Base-by-base conservation (phyloP, 176 grass and related monocot genomes). In the Oryza australiensis region DNA sequence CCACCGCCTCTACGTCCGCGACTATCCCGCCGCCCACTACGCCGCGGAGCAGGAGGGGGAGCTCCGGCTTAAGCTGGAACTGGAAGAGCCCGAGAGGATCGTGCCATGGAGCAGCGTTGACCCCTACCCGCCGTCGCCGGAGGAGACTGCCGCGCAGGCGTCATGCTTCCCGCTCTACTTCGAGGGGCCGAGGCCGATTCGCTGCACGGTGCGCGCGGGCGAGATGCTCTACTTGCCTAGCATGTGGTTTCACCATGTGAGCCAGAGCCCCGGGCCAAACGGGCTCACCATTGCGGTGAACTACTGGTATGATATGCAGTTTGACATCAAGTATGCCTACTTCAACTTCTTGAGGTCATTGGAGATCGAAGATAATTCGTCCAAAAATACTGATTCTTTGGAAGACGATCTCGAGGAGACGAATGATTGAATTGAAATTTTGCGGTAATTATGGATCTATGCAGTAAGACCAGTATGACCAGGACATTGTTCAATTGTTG, bases 201-300 rank as follows among this genome's bases (percentile, higher is more conserved):
- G 80, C 24, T 98, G 95, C 90, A 98, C 90, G 13, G 95, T 98
- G 8, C 87, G 83, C 55, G 86, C 95, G 12, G 92, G 92, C 68
- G 92, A 98, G 91, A 98, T 98, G 33, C 95, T 98, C 26, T 95
- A 95, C 88, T 40, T 95, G 85, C 95, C 95, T 22, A 98, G 90
- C 77, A 95, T 98, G 95, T 98, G 95, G 95, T 95, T 95, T 80
- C 95, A 98, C 90, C 88, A 95, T 75, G 95, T 95, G 74, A 93
- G 86, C 60, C 95, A 98, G 91, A 94, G 88, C 57, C 90, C 95
- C 0, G 95, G 90, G 42, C 69, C 85, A 7, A 95, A 95, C 33
- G 90, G 88, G 29, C 88, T 86, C 80, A 89, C 88, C 80, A 98
- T 95, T 89, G 96, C 96, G 49, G 90, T 98, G 13, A 98, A 98